phyloP scores from a whole-genome alignment of 148 eudicot genomes.

The Euryodendron excelsum region DNA sequence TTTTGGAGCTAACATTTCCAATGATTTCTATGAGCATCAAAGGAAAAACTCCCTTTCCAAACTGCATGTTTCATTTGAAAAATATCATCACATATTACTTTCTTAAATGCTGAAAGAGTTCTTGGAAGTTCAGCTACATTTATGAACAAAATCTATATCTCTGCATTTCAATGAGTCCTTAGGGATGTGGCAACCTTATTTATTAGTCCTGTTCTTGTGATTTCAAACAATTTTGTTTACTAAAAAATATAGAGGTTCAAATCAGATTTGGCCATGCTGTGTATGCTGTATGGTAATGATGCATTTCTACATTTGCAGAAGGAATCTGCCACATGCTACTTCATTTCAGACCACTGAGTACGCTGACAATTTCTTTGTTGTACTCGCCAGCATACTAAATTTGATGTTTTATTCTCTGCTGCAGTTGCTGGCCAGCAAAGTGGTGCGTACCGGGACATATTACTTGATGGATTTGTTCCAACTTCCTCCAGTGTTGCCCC shows the following conservation, averaged over 20 bases:
- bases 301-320: neutral
- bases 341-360: neutral
- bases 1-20: neutral
- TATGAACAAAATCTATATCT: neutral
- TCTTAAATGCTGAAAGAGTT: neutral
- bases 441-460: conserved; percentile 64
- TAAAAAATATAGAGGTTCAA: neutral
- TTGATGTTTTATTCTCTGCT: conserved; percentile 14
- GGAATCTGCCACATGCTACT: neutral
- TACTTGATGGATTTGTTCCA: conserved; percentile 86
- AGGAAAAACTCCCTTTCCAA: neutral
- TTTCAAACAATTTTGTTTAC: neutral
- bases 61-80: neutral
- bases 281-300: neutral
- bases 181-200: neutral
- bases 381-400: neutral
- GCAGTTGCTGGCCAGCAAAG: conserved; percentile 45
- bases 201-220: neutral
- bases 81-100: neutral
- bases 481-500: conserved; percentile 80
- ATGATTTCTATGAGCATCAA: neutral
- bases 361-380: neutral
- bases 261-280: neutral
- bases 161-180: neutral
- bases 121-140: neutral